phyloP scores from a whole-genome alignment of 83 land plant genomes.

The Thuja plicata region DNA sequence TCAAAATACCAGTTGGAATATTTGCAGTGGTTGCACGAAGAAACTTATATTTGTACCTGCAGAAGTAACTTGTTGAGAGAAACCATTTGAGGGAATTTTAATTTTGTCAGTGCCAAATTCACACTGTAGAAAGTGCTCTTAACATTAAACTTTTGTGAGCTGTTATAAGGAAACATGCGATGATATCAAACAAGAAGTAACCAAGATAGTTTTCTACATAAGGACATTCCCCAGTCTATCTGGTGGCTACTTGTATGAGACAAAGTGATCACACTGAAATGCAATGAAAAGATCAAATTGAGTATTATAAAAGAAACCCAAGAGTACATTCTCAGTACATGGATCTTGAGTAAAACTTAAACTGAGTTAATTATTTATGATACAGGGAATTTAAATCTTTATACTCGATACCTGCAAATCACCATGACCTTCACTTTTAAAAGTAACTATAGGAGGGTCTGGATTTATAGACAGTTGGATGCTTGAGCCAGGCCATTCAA shows the following conservation, averaged over 20 bases:
- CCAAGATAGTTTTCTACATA: not conserved
- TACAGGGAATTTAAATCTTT: not conserved
- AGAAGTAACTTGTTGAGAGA: not conserved
- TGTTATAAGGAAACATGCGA: not conserved
- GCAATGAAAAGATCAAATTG: constrained; percentile 81
- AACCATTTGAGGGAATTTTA: not conserved
- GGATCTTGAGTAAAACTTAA: not conserved
- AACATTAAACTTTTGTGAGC: not conserved
- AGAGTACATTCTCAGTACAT: not conserved
- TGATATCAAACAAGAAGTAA: not conserved
- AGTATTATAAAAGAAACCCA: constrained; percentile 40
- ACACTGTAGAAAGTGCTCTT: not conserved
- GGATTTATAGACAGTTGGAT: constrained; percentile 65
- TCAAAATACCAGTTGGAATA: constrained; percentile 69
- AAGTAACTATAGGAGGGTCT: constrained; percentile 77
- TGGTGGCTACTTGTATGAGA: constrained; percentile 64
- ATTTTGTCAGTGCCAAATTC: not conserved
- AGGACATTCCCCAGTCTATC: not conserved
- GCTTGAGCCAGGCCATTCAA: constrained; percentile 98
- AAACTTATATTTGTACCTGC: constrained; percentile 94
- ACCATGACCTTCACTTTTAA: constrained; percentile 94
- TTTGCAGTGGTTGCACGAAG: constrained; percentile 88
- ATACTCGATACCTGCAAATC: constrained; percentile 75
- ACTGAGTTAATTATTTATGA: not conserved
- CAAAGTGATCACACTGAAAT: constrained; percentile 67